phyloP scores from a whole-genome alignment of 176 grass and related monocot species.

The Oryza brachyantha region DNA sequence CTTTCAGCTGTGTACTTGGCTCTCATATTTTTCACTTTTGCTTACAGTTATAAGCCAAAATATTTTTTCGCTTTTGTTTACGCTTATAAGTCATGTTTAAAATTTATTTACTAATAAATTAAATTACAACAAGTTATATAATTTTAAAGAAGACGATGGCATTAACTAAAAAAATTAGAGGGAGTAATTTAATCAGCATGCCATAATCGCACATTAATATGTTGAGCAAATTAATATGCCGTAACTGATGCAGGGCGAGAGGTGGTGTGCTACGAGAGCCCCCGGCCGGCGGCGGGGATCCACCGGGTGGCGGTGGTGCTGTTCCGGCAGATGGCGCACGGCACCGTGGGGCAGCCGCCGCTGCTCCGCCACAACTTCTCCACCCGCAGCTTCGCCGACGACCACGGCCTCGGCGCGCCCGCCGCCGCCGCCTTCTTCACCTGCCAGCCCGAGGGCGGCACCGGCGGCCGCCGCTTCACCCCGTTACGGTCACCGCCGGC shows the following conservation, averaged over 20 bases:
- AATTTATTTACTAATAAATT: too few species aligned
- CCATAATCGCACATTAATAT: too few species aligned
- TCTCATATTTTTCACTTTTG: too few species aligned
- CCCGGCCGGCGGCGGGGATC: constrained; percentile 44
- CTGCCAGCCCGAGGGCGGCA: constrained; percentile 53
- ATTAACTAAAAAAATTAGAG: too few species aligned
- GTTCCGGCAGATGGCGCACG: constrained; percentile 34
- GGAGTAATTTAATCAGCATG: too few species aligned
- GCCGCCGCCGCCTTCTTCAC: constrained; percentile 54
- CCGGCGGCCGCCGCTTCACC: constrained; percentile 34
- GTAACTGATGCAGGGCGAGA: constrained; percentile 32
- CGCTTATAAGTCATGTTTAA: too few species aligned
- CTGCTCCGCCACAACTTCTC: constrained; percentile 52
- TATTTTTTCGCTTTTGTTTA: too few species aligned
- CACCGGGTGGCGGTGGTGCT: constrained; percentile 52
- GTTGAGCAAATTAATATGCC: too few species aligned
- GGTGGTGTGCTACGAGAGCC: constrained; percentile 53
- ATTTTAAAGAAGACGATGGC: too few species aligned
- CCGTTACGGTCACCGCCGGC: neutral
- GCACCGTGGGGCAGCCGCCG: constrained; percentile 11
- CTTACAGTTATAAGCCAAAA: too few species aligned
- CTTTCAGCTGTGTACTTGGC: too few species aligned
- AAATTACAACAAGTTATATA: too few species aligned
- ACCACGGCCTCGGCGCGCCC: constrained; percentile 31
- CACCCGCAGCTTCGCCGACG: constrained; percentile 37